Base-by-base conservation (phyloP, 1,284 basidiomycete species). In the Naganishia albida region DNA sequence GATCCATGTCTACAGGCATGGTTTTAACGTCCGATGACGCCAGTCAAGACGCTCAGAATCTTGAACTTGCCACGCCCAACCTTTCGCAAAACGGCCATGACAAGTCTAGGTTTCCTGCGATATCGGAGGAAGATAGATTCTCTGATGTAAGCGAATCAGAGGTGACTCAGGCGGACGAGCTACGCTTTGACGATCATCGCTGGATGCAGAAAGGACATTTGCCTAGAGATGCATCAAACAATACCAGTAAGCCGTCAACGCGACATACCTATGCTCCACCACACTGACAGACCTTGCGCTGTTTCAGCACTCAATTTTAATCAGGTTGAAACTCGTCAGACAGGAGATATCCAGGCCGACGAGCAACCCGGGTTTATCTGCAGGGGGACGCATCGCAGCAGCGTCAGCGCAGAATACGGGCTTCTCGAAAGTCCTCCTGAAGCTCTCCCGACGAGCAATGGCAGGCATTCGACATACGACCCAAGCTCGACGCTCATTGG, bases 1-100 rank as follows among this genome's bases (percentile, higher is more conserved):
- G 34, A 25, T 50, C 57, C 28, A 10, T 26, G 18, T 46, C 55
- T 7, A 60, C 57, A 25, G 46, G 57, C 18, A 60, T 60, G 48
- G 57, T 38, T 25, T 39, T 49, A 28, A 60, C 57, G 3, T 60
- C 46, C 3, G 57, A 60, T 39, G 57, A 60, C 49, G 46, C 38
- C 10, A 60, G 57, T 12, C 57, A 50, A 34, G 46, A 60, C n/a
- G 38, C 20, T 40, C 57, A 60, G 2, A 39, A 40, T 25, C 46
- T 60, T 6, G 57, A 60, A 40, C 15, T 60, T 7, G 44, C 57
- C 13, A 60, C 57, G 4, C 57, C 57, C 2, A 60, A 40, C 20
- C 25, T 60, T 13, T 60, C 57, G 23, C 46, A 60, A 25, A 49
- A 60, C 25, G 46, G 44, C n/a, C 46, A 50, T 26, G 57, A 48